Conservation (phyloP, 192 early-diverging fungal genomes). For the Dissophora ornata region DNA sequence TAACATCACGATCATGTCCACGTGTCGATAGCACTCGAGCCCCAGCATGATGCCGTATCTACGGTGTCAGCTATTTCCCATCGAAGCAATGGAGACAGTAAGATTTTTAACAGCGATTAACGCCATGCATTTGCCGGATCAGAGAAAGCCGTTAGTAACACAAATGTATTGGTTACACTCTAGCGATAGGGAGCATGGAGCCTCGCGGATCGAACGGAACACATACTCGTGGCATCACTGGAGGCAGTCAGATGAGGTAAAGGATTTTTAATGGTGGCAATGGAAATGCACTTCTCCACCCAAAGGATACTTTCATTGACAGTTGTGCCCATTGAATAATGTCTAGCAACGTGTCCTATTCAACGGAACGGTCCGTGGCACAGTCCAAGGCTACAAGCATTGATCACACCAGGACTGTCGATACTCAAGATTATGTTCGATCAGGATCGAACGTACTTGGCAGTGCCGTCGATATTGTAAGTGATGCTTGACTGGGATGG, state of each 20-base stretch:
- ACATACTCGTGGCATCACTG: conserved; percentile 33
- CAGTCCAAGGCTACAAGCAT: conserved; percentile 37
- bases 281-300: too few relatives aligned
- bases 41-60: conserved; percentile 20
- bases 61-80: conserved; percentile 15
- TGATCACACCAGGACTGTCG: conserved; percentile 1
- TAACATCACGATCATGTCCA: too few relatives aligned
- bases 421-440: conserved; percentile 28
- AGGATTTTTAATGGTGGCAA: neutral
- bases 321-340: too few relatives aligned
- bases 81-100: conserved; percentile 42
- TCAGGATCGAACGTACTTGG: conserved; percentile 36
- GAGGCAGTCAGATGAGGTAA: conserved; percentile 44
- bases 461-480: conserved; percentile 40
- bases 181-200: conserved; percentile 18
- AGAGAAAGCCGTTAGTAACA: too few relatives aligned
- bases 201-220: conserved; percentile 24
- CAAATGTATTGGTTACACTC: too few relatives aligned
- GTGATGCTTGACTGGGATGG: neutral
- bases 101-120: conserved; percentile 5
- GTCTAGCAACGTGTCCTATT: conserved; percentile 38
- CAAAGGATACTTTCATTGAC: too few relatives aligned
- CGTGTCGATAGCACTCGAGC: conserved; percentile 13
- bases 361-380: conserved; percentile 34
- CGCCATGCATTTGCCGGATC: too few relatives aligned